phyloP scores from a whole-genome alignment of 305 asterid species.

The Fraxinus floribunda region DNA sequence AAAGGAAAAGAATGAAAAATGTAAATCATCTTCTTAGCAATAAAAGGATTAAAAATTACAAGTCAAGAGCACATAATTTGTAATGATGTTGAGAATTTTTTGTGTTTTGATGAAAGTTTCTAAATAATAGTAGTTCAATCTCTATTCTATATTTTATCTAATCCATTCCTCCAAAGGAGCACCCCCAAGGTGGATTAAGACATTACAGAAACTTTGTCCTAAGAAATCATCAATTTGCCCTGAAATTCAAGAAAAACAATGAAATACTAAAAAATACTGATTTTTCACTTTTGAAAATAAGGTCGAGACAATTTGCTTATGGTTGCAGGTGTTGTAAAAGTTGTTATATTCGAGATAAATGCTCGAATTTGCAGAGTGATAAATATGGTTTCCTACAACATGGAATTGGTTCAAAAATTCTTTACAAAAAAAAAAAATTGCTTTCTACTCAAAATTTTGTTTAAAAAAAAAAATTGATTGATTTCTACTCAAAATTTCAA shows the following conservation, averaged over 20 bases:
- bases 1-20: neutral
- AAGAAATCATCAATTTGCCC: slow-evolving; percentile 69
- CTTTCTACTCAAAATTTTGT: slow-evolving; percentile 31
- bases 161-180: neutral
- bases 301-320: slow-evolving; percentile 39
- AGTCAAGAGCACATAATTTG: neutral
- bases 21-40: neutral
- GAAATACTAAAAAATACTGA: slow-evolving; percentile 59
- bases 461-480: slow-evolving; percentile 40
- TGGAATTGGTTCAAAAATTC: slow-evolving; percentile 51
- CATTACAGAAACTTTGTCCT: slow-evolving; percentile 61
- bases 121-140: neutral
- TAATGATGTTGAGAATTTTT: neutral
- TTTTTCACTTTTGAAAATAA: slow-evolving; percentile 56
- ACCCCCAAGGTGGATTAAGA: slow-evolving; percentile 40
- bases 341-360: slow-evolving; percentile 14
- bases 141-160: neutral
- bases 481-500: slow-evolving; percentile 30
- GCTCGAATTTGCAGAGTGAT: slow-evolving; percentile 49
- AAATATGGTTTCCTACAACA: slow-evolving; percentile 59
- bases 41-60: neutral
- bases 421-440: slow-evolving; percentile 36
- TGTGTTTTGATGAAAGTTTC: neutral
- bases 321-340: slow-evolving; percentile 71
- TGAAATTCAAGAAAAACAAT: slow-evolving; percentile 76